Base-by-base conservation (phyloP, 2,329 filamentous ascomycete species). In the Alternaria consortialis region DNA sequence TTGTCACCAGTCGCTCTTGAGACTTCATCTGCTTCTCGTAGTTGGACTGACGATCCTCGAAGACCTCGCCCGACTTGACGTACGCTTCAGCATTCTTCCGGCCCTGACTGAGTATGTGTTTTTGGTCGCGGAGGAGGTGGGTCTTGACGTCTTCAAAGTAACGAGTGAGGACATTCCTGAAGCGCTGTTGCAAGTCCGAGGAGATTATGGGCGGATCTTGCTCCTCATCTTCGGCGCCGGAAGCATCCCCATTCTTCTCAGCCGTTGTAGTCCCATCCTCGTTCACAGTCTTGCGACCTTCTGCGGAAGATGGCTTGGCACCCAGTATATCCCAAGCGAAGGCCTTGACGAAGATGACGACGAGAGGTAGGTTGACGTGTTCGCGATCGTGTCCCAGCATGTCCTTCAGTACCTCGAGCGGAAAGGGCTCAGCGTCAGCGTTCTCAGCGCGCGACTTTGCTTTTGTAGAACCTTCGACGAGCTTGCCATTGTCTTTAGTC, bases 81-180 rank as follows among this genome's bases (percentile, higher is more conserved):
- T 99, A 99, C 6, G 94, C 95, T 79, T 99, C 95, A 1, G 95
- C 94, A 80, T 99, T 99, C 69, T 94, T 93, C 65, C 93, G 92
- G 55, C 92, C 93, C 80, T 99, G 95, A 27, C 87, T 88, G 54
- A 89, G 87, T 40, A 99, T 90, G 40, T 91, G 90, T 78, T 97
- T 95, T 77, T 99, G 95, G 71, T 98, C 93, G n/a, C 92, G 90
- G 31, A 94, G 79, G 31, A 99, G 85, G 73, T 98, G 95, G 15
- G 86, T 84, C 74, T 97, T 97, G 67, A 98, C 92, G 75, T 97
- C 94, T 56, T 97, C 92, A 67, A 98, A 92, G 73, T 99, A 99
- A 32, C 91, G 90, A 60, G 86, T 90, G 29, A 99, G 82, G 31
- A 99, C 89, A 66, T 91, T 96, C 64, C 86, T 90, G 80, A 98